A percentile compares a stretch with the other conserved stretches of the same genome.
phyloP scores from a whole-genome alignment of 331 rosid species.

The Erythrophleum ivorense region DNA sequence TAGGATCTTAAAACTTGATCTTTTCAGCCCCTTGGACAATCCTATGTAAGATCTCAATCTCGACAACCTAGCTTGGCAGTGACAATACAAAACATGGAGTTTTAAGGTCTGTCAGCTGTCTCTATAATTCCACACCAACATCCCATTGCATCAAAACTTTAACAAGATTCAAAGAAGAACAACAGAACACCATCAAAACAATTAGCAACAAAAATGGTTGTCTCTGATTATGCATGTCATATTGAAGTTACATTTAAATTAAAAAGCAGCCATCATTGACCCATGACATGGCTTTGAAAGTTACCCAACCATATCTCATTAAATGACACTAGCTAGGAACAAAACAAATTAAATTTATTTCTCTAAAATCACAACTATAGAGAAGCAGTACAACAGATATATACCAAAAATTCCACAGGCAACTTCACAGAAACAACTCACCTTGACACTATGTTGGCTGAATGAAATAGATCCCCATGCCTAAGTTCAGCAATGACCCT shows the following conservation, averaged over 20 bases:
- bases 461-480: slow-evolving; percentile 88
- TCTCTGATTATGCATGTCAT: too few species aligned
- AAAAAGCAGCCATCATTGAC: slow-evolving; percentile 15
- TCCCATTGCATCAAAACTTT: slow-evolving; percentile 6
- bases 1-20: too few species aligned
- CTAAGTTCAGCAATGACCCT: slow-evolving; percentile 95
- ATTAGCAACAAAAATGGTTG: slow-evolving; percentile 27
- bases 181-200: slow-evolving; percentile 1
- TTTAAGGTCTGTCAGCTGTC: background rate
- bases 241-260: background rate
- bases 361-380: slow-evolving; percentile 1
- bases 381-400: slow-evolving; percentile 16
- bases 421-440: slow-evolving; percentile 45
- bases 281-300: background rate
- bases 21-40: background rate
- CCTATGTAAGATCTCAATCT: background rate
- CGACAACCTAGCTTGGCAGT: background rate
- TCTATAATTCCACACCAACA: slow-evolving; percentile 10
- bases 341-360: background rate
- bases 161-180: slow-evolving; percentile 20
- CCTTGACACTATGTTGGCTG: slow-evolving; percentile 98
- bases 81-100: background rate
- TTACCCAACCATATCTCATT: slow-evolving; percentile 20
- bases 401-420: slow-evolving; percentile 23
- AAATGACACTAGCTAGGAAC: slow-evolving; percentile 5